phyloP scores from a whole-genome alignment of 164 flowering plant genomes.

The Houttuynia cordata region DNA sequence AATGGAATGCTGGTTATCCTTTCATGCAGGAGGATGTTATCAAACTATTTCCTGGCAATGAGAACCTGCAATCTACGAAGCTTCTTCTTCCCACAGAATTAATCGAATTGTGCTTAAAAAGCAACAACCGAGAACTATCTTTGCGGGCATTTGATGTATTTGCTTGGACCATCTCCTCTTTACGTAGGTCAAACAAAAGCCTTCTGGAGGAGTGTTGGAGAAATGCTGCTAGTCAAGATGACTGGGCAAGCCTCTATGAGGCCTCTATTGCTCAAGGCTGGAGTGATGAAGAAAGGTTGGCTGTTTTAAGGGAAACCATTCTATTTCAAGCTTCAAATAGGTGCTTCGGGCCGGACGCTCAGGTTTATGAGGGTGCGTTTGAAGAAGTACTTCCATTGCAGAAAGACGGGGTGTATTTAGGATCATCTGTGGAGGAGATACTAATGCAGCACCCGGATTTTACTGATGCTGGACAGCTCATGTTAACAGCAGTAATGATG shows the following conservation, averaged over 20 bases:
- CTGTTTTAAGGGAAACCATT: slow-evolving; percentile 34
- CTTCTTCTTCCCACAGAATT: slow-evolving; percentile 65
- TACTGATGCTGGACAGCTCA: slow-evolving; percentile 81
- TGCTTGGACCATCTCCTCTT: slow-evolving; percentile 90
- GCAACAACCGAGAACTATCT: slow-evolving; percentile 35
- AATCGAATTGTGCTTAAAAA: slow-evolving; percentile 53
- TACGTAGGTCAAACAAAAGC: slow-evolving; percentile 35
- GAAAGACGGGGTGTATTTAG: slow-evolving; percentile 23
- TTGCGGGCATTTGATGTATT: slow-evolving; percentile 71
- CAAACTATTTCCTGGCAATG: slow-evolving; percentile 22
- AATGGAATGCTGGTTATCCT: not conserved
- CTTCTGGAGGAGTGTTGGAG: slow-evolving; percentile 93
- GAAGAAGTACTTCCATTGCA: slow-evolving; percentile 62
- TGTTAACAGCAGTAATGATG: slow-evolving; percentile 69
- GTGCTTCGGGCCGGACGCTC: slow-evolving; percentile 63
- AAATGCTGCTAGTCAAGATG: slow-evolving; percentile 61
- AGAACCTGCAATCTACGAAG: slow-evolving; percentile 30
- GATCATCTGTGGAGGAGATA: slow-evolving; percentile 55
- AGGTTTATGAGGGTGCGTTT: slow-evolving; percentile 60
- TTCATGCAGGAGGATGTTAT: slow-evolving; percentile 61
- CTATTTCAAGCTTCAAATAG: slow-evolving; percentile 66
- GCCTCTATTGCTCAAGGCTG: slow-evolving; percentile 60
- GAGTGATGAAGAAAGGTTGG: slow-evolving; percentile 57
- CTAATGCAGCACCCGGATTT: slow-evolving; percentile 78
- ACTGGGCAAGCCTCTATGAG: slow-evolving; percentile 55